These are phyloP conservation scores for Hypholoma fasciculare DNA, from an alignment of 768 basidiomycete genomes.

Conservation along the genomic window DNA sequence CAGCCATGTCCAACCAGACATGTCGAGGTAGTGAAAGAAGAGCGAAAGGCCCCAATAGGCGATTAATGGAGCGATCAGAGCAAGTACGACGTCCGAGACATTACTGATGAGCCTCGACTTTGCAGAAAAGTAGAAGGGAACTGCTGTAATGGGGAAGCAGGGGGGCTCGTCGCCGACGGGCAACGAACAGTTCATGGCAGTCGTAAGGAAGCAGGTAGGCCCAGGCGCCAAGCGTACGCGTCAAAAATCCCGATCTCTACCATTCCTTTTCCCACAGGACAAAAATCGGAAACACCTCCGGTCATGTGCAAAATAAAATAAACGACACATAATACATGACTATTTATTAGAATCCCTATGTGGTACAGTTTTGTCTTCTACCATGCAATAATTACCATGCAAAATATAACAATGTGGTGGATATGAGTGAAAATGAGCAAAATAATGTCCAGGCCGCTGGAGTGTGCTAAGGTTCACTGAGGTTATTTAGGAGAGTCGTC, in stretches of 20 bases:
- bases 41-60: constrained; percentile 85
- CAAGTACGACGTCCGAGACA: constrained; percentile 70
- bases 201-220: constrained; percentile 2
- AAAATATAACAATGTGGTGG: constrained; percentile 30
- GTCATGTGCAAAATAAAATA: constrained; percentile 7
- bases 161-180: constrained; percentile 33
- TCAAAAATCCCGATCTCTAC: neutral
- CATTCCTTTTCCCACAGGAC: neutral
- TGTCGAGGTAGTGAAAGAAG: constrained; percentile 82
- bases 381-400: constrained; percentile 30
- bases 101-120: constrained; percentile 48
- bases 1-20: constrained; percentile 72
- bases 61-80: constrained; percentile 72
- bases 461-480: constrained; percentile 62
- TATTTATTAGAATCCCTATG: constrained; percentile 25
- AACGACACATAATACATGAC: constrained; percentile 22
- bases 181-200: constrained; percentile 37
- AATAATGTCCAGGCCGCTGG: constrained; percentile 21
- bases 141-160: constrained; percentile 31
- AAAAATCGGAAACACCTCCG: neutral
- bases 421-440: constrained; percentile 29
- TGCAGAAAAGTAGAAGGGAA: constrained; percentile 59
- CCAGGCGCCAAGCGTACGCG: neutral
- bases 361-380: constrained; percentile 31
- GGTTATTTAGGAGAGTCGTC: constrained; percentile 85